Evolutionary conservation across 2,329 filamentous ascomycete genomes (phyloP).

Genomic region (Colletotrichum gloeosporioides): DNA sequence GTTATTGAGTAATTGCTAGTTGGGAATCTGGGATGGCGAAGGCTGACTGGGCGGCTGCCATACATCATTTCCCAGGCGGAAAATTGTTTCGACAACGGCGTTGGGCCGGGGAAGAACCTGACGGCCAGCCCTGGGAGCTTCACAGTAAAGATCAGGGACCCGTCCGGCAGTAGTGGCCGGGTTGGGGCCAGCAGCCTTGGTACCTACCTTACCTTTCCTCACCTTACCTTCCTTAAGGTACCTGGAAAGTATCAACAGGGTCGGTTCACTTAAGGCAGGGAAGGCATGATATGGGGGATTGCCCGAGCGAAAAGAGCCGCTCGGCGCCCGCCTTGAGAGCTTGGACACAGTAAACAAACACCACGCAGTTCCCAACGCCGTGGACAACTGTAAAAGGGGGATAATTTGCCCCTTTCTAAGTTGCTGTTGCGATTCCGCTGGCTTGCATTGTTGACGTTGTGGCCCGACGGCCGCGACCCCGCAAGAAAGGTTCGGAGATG

Average conservation of each 20-base stretch:
- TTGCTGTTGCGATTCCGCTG: not conserved
- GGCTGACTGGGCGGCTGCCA: not conserved
- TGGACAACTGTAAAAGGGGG: not conserved
- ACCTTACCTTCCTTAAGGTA: too few species aligned
- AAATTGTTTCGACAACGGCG: not conserved
- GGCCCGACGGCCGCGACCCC: not conserved
- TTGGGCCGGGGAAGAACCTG: not conserved
- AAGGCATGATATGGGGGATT: not conserved
- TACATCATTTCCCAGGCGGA: not conserved
- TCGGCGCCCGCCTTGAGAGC: not conserved
- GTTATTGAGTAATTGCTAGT: not conserved
- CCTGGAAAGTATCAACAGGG: not conserved
- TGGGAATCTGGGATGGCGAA: not conserved
- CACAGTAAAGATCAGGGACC: not conserved
- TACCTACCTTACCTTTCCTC: not conserved
- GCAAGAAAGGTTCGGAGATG: not conserved
- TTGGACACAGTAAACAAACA: not conserved
- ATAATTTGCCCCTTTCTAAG: not conserved
- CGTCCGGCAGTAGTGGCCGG: conserved; percentile 3
- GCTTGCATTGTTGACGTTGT: not conserved
- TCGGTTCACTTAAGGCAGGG: not conserved
- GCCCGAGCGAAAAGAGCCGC: not conserved
- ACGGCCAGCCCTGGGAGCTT: not conserved
- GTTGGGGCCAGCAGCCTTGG: not conserved
- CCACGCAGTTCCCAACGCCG: not conserved